These are phyloP conservation scores for Waltergamsia citrina DNA, from an alignment of 2,329 filamentous ascomycete genomes.

Conservation along the genomic window DNA sequence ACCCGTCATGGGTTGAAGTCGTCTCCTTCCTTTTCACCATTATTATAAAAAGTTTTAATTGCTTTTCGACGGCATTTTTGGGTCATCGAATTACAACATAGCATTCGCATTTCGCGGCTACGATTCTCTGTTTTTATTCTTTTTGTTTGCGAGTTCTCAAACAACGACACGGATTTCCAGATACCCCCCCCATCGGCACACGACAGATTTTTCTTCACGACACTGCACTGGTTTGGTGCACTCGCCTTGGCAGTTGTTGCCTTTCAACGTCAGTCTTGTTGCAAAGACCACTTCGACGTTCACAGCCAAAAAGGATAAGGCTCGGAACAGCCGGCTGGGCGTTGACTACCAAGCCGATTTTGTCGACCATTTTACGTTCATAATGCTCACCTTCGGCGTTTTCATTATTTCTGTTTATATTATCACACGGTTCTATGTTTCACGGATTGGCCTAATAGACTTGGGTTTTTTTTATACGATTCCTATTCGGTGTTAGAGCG, in stretches of 20 bases:
- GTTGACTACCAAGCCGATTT: neutral
- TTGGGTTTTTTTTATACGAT: constrained; percentile 10
- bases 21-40: constrained; percentile 10
- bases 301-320: too few species aligned
- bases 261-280: neutral
- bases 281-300: too few species aligned
- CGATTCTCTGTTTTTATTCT: constrained; percentile 23
- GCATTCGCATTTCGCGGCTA: constrained; percentile 19
- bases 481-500: constrained; percentile 3
- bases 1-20: constrained; percentile 37
- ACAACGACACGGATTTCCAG: constrained; percentile 25
- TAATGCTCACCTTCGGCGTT: constrained; percentile 24
- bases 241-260: neutral
- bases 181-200: constrained; percentile 26
- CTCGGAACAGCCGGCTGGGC: neutral
- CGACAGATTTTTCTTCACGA: constrained; percentile 5
- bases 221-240: constrained; percentile 1
- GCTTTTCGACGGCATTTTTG: constrained; percentile 4
- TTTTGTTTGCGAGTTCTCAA: constrained; percentile 15
- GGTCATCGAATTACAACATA: constrained; percentile 16
- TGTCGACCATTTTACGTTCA: constrained; percentile 16
- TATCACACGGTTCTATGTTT: constrained; percentile 10
- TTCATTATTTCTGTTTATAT: constrained; percentile 8
- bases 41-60: constrained; percentile 10
- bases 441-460: constrained; percentile 15